Evolutionary conservation across 2,329 filamentous ascomycete genomes (phyloP).

Genomic region (Emericellopsis atlantica): DNA sequence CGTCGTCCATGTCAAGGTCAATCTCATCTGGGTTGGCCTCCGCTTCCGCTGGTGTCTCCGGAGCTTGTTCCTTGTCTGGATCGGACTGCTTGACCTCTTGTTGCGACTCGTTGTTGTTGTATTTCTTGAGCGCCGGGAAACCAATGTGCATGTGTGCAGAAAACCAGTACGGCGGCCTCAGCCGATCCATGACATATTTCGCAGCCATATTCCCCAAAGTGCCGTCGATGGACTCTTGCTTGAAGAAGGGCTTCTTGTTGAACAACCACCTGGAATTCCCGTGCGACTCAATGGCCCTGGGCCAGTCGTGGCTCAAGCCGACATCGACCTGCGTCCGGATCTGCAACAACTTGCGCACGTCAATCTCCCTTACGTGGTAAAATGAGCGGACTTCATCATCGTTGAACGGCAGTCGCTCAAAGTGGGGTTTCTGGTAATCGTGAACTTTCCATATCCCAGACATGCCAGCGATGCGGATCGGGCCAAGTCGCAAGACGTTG

Average conservation of each 20-base stretch:
- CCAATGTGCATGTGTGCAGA: constrained; percentile 87
- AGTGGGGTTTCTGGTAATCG: constrained; percentile 74
- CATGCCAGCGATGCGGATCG: constrained; percentile 76
- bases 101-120: constrained; percentile 27
- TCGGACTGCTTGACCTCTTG: constrained; percentile 8
- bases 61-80: neutral
- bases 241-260: constrained; percentile 60
- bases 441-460: constrained; percentile 93
- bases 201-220: constrained; percentile 72
- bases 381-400: constrained; percentile 64
- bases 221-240: constrained; percentile 61
- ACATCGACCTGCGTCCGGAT: constrained; percentile 81
- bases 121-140: constrained; percentile 58
- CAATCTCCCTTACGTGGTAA: constrained; percentile 82
- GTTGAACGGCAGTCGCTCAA: constrained; percentile 78
- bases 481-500: constrained; percentile 74
- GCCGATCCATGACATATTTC: constrained; percentile 63
- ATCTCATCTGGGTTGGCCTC: constrained; percentile 54
- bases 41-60: neutral
- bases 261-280: constrained; percentile 62
- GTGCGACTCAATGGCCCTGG: constrained; percentile 64
- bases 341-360: constrained; percentile 80
- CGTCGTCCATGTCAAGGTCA: constrained; percentile 51
- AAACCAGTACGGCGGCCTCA: constrained; percentile 84
- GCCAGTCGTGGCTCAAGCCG: constrained; percentile 94